Evolutionary conservation across 345 rosid genomes (phyloP).

Genomic region (Salix purpurea): DNA sequence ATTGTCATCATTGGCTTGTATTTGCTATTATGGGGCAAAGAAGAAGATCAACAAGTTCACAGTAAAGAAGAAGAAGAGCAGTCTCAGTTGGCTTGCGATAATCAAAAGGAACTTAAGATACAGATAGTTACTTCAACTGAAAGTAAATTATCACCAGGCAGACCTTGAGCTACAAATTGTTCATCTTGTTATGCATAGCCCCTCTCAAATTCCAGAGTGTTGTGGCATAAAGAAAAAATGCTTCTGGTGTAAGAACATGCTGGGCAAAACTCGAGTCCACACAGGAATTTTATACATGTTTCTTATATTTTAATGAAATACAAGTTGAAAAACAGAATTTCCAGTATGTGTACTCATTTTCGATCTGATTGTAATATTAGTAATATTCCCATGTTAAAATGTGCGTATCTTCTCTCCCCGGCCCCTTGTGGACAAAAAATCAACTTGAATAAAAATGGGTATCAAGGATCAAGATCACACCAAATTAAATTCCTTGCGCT

Average conservation of each 20-base stretch:
- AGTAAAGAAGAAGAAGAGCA: slow-evolving; percentile 18
- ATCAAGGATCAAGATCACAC: too few relatives aligned
- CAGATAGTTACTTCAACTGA: slow-evolving; percentile 17
- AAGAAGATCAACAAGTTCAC: slow-evolving; percentile 24
- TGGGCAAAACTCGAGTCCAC: neutral
- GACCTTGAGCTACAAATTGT: slow-evolving; percentile 8
- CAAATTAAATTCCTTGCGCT: too few relatives aligned
- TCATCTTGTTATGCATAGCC: too few relatives aligned
- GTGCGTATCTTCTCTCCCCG: too few relatives aligned
- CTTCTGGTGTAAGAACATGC: neutral
- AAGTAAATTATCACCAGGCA: slow-evolving; percentile 1
- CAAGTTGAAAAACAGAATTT: neutral
- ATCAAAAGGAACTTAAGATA: neutral
- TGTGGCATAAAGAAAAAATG: neutral
- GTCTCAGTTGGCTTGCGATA: slow-evolving; percentile 5
- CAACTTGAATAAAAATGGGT: too few relatives aligned
- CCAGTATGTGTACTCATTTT: neutral
- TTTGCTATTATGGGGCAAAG: slow-evolving; percentile 71
- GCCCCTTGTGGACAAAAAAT: too few relatives aligned
- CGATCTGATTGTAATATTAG: neutral
- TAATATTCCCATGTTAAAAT: too few relatives aligned
- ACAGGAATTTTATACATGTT: neutral
- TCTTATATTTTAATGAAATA: neutral
- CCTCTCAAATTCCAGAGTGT: neutral
- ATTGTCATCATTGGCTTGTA: slow-evolving; percentile 52